Evolutionary conservation across 257 asterid species (phyloP).

Genomic region (Salvia splendens): DNA sequence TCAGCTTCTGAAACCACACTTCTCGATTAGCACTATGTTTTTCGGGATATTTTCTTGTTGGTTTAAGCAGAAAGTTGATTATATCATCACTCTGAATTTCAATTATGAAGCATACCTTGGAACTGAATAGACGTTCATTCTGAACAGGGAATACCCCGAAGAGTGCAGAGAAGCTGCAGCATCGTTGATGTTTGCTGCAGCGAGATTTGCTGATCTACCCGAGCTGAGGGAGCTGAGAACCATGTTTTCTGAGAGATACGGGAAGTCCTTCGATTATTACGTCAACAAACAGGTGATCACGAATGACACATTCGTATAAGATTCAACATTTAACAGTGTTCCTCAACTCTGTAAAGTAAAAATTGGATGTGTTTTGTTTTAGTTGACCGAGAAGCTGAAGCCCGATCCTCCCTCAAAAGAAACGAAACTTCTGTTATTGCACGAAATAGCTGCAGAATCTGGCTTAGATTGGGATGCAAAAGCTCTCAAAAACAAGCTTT

Average conservation of each 20-base stretch:
- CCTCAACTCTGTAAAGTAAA: not conserved
- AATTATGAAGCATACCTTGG: not conserved
- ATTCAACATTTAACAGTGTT: not conserved
- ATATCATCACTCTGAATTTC: not conserved
- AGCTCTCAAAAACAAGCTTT: constrained; percentile 63
- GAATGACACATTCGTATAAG: not conserved
- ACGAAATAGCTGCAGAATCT: constrained; percentile 64
- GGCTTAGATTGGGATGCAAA: constrained; percentile 67
- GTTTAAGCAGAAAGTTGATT: not conserved
- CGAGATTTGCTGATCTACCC: constrained; percentile 86
- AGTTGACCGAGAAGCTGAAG: constrained; percentile 70
- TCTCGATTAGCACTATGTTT: not conserved
- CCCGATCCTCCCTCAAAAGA: constrained; percentile 52
- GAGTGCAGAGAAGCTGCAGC: constrained; percentile 87
- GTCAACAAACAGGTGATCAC: constrained; percentile 62
- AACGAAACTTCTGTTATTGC: constrained; percentile 65
- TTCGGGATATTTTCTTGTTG: not conserved
- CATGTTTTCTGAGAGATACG: constrained; percentile 66
- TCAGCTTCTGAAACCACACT: not conserved
- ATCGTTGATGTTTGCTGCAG: constrained; percentile 80
- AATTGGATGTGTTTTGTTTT: constrained; percentile 16
- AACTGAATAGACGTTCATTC: not conserved
- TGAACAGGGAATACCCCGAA: constrained; percentile 82
- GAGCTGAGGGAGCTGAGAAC: constrained; percentile 78
- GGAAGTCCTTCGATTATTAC: constrained; percentile 48